phyloP scores from a whole-genome alignment of 2,329 filamentous ascomycete species.

The Aspergillus luchuensis region DNA sequence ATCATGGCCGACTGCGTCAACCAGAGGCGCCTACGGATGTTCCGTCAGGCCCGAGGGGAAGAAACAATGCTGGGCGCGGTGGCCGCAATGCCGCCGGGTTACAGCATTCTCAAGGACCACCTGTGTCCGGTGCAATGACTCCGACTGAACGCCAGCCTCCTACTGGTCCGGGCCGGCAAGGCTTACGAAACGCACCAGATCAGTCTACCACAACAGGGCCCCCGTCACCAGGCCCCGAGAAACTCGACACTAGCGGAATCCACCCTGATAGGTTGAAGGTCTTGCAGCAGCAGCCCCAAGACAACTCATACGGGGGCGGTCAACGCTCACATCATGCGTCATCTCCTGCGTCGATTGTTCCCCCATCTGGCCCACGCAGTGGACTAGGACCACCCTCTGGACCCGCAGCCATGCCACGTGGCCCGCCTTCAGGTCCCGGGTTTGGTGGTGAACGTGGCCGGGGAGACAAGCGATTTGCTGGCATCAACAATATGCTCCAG shows the following conservation, averaged over 20 bases:
- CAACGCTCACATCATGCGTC: constrained; percentile 27
- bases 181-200: constrained; percentile 38
- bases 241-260: constrained; percentile 48
- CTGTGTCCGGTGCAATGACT: constrained; percentile 23
- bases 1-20: constrained; percentile 50
- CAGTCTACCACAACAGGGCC: constrained; percentile 31
- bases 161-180: constrained; percentile 45
- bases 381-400: constrained; percentile 38
- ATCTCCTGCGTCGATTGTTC: constrained; percentile 30
- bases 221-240: constrained; percentile 36
- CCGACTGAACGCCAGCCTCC: constrained; percentile 46
- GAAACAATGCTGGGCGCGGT: constrained; percentile 38
- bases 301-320: constrained; percentile 22
- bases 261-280: constrained; percentile 57
- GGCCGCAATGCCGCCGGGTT: constrained; percentile 44
- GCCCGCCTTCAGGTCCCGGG: constrained; percentile 40
- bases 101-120: constrained; percentile 18
- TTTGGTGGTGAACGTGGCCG: constrained; percentile 43
- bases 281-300: constrained; percentile 38
- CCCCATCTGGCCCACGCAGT: constrained; percentile 46
- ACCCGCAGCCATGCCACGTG: constrained; percentile 38
- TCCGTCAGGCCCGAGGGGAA: constrained; percentile 58
- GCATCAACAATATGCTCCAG: constrained; percentile 51
- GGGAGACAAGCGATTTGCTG: constrained; percentile 51
- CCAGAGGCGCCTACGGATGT: constrained; percentile 44